These are phyloP conservation scores for Phlebiopsis flavidoalba DNA, from an alignment of 768 basidiomycete genomes.

Conservation along the genomic window DNA sequence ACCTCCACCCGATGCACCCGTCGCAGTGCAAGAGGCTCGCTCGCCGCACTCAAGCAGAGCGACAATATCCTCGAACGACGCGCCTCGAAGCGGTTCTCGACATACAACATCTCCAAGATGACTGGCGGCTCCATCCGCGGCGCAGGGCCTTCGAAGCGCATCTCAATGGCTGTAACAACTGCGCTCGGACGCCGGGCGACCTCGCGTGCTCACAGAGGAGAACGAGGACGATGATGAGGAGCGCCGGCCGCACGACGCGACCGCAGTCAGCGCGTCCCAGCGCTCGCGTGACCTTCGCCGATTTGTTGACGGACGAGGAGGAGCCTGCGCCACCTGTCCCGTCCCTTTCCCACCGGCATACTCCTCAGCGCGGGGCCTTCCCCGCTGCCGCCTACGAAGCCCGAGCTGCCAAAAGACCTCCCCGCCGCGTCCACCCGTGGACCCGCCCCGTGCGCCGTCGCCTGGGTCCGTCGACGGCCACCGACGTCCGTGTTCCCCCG, in stretches of 20 bases:
- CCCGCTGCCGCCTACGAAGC: conserved; percentile 6
- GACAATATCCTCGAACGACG: conserved; percentile 80
- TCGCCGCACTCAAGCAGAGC: conserved; percentile 84
- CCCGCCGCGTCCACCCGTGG: not conserved
- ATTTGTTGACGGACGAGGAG: conserved; percentile 27
- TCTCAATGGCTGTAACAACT: conserved; percentile 55
- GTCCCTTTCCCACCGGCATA: conserved; percentile 16
- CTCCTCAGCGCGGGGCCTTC: conserved; percentile 16
- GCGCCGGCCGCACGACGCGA: conserved; percentile 12
- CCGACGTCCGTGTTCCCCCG: conserved; percentile 45
- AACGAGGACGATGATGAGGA: conserved; percentile 53
- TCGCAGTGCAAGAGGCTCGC: conserved; percentile 73
- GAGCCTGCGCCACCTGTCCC: conserved; percentile 31
- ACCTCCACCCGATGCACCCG: conserved; percentile 38
- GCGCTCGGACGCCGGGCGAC: conserved; percentile 65
- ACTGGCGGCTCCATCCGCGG: conserved; percentile 50
- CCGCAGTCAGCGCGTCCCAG: not conserved
- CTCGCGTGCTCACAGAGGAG: conserved; percentile 71
- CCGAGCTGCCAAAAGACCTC: not conserved
- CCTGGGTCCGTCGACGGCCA: conserved; percentile 1
- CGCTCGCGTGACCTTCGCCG: conserved; percentile 21
- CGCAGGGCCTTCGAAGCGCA: conserved; percentile 47
- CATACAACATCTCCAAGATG: conserved; percentile 94
- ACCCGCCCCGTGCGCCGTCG: not conserved
- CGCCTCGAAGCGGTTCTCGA: conserved; percentile 93